Evolutionary conservation across 1,284 basidiomycete species (phyloP), one percentile per base, ranked within the genome.

Genomic region (Mycena sp.): DNA sequence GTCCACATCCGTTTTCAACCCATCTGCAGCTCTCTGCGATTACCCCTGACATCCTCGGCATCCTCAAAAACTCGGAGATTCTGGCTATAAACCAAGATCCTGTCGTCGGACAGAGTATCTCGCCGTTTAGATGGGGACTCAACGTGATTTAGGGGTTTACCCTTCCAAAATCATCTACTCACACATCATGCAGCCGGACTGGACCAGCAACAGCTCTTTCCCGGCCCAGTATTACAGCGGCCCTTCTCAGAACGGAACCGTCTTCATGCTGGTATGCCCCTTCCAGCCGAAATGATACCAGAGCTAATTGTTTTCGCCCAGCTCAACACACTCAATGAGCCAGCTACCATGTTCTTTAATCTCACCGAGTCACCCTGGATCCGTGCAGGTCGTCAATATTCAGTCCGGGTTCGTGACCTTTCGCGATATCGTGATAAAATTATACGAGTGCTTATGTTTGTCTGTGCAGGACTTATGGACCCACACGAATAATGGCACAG

Each of bases 341-440:
- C 87, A 2, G 78, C 85, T 0, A 78, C 81, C 60, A 79, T 90
- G 82, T 83, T 78, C 70, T 90, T 90, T 75, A 87, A 80, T 63
- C 74, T 90, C 58, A 87, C 86, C 3, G 87, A 90, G 70, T 89
- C 87, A 1, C 88, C 88, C 0, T 90, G 87, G 86, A 85, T 90
- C 67, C 82, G 86, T 49, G 88, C 87, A 1, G 88, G 88, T 29
- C 78, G 85, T 54, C 83, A 87, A 68, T 89, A 90, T 67, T 71
- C 81, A 23, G 85, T 90, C 52, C 79, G 87, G 50, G 86, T 87
- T 71, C 40, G 82, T 76, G 28, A 73, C 75, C 23, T 26, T 61
- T 43, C 44, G 9, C 7, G 14, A 35, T 35, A 4, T 28, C 41
- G 16, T 55, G 19, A 21, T 2, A 17, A 49, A 38, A 21, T 29